phyloP scores from a whole-genome alignment of 495 filamentous ascomycete genomes.

The Polyplosphaeria fusca region DNA sequence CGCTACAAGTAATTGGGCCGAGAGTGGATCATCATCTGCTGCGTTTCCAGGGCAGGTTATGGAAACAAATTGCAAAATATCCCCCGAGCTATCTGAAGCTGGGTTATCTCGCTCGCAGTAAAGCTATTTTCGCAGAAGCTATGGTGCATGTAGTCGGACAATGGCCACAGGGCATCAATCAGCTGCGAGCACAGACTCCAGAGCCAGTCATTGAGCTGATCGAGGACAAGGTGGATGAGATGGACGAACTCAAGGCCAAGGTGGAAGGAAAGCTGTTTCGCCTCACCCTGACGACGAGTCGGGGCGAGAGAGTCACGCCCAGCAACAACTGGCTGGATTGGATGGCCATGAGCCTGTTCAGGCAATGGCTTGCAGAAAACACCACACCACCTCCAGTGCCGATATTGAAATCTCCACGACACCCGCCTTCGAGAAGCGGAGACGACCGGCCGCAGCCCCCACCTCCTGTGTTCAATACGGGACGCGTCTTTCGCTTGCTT shows the following conservation, averaged over 20 bases:
- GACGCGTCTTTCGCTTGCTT: conserved; percentile 70
- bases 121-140: conserved; percentile 85
- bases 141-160: conserved; percentile 88
- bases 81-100: conserved; percentile 86
- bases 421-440: conserved; percentile 20
- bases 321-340: conserved; percentile 78
- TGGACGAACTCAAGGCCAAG: conserved; percentile 63
- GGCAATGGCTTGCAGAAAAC: conserved; percentile 87
- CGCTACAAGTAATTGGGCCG: conserved; percentile 78
- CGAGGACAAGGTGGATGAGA: conserved; percentile 76
- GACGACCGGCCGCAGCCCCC: conserved; percentile 19
- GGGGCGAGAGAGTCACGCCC: conserved; percentile 77
- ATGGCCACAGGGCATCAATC: conserved; percentile 77
- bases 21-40: conserved; percentile 91
- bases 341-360: conserved; percentile 78
- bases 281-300: conserved; percentile 70
- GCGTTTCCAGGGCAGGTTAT: conserved; percentile 81
- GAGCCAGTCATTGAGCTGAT: conserved; percentile 78
- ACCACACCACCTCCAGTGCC: conserved; percentile 63
- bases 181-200: conserved; percentile 67
- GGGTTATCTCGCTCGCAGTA: conserved; percentile 77
- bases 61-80: conserved; percentile 93
- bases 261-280: conserved; percentile 77
- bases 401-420: conserved; percentile 36
- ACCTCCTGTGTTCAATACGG: conserved; percentile 49